phyloP scores from a whole-genome alignment of 768 basidiomycete species.

The Daedaleopsis nitida region DNA sequence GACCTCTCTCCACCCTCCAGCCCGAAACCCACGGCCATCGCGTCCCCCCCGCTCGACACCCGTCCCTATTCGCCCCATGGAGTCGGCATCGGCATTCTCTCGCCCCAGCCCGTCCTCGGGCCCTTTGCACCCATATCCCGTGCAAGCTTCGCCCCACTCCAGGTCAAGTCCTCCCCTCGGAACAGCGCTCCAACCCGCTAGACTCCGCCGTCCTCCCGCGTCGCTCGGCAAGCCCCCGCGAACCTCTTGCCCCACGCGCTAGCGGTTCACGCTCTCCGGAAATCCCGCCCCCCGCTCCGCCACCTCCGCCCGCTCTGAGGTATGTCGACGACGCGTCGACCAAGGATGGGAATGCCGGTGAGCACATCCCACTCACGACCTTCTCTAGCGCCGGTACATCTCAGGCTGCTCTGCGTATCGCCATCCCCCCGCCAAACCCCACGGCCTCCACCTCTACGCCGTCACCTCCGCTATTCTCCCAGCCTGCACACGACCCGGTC shows the following conservation, averaged over 20 bases:
- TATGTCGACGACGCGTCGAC: slow-evolving; percentile 16
- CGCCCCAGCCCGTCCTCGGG: slow-evolving; percentile 27
- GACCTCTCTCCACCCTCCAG: slow-evolving; percentile 15
- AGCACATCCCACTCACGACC: slow-evolving; percentile 15
- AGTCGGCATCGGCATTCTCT: slow-evolving; percentile 28
- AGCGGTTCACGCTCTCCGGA: slow-evolving; percentile 9
- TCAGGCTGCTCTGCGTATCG: slow-evolving; percentile 21
- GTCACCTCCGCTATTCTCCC: slow-evolving; percentile 21
- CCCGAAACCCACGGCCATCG: slow-evolving; percentile 12
- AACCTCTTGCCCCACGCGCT: slow-evolving; percentile 4
- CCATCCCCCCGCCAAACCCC: slow-evolving; percentile 24
- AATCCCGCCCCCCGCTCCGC: slow-evolving; percentile 7
- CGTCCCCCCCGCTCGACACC: slow-evolving; percentile 21
- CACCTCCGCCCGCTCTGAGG: slow-evolving; percentile 14
- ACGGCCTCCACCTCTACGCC: slow-evolving; percentile 20
- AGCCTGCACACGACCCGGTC: slow-evolving; percentile 9
- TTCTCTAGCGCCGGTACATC: slow-evolving; percentile 8
- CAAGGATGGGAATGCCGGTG: slow-evolving; percentile 7
- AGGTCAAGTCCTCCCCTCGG: slow-evolving; percentile 19
- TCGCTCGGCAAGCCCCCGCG: slow-evolving; percentile 10
- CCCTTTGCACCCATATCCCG: slow-evolving; percentile 23
- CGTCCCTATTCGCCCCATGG: slow-evolving; percentile 26
- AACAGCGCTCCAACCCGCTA: slow-evolving; percentile 20
- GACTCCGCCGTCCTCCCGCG: slow-evolving; percentile 14
- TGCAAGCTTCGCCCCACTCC: slow-evolving; percentile 17